Percentiles rank a stretch among this genome's conserved stretches.
Conservation (phyloP, 495 filamentous ascomycete genomes). For the Penicillium arizonense region DNA sequence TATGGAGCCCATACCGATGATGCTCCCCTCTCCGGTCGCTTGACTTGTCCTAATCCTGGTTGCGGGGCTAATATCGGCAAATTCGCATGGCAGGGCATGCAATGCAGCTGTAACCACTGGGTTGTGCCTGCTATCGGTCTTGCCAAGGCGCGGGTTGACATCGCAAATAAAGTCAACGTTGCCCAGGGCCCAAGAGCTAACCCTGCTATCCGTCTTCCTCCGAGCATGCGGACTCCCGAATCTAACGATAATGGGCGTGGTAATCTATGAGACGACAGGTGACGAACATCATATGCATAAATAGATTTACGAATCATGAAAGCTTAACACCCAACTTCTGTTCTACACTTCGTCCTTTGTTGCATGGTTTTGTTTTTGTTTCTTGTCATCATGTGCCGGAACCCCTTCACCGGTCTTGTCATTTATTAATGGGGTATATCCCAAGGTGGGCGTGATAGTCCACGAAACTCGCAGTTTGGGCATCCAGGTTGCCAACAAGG, state of each 20-base stretch:
- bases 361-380: not conserved
- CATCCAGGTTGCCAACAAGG: not conserved
- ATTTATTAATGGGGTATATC: too few relatives aligned
- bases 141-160: conserved; percentile 77
- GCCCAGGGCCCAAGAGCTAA: conserved; percentile 18
- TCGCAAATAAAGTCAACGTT: conserved; percentile 27
- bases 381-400: not conserved
- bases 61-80: conserved; percentile 81
- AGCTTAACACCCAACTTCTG: conserved; percentile 1
- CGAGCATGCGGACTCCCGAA: conserved; percentile 34
- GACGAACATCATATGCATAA: conserved; percentile 8
- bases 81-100: conserved; percentile 94
- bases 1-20: conserved; percentile 38
- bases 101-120: conserved; percentile 89
- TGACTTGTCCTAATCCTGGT: conserved; percentile 75
- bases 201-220: conserved; percentile 38
- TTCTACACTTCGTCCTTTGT: not conserved
- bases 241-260: conserved; percentile 26
- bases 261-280: conserved; percentile 25
- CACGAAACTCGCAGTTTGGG: too few relatives aligned
- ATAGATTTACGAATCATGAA: conserved; percentile 21
- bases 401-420: not conserved
- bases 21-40: conserved; percentile 71
- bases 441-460: too few relatives aligned
- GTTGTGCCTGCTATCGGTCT: conserved; percentile 87